These are phyloP conservation scores for Picochlorum sp. DNA, from an alignment of 139 green algal genomes.

Conservation along the genomic window DNA sequence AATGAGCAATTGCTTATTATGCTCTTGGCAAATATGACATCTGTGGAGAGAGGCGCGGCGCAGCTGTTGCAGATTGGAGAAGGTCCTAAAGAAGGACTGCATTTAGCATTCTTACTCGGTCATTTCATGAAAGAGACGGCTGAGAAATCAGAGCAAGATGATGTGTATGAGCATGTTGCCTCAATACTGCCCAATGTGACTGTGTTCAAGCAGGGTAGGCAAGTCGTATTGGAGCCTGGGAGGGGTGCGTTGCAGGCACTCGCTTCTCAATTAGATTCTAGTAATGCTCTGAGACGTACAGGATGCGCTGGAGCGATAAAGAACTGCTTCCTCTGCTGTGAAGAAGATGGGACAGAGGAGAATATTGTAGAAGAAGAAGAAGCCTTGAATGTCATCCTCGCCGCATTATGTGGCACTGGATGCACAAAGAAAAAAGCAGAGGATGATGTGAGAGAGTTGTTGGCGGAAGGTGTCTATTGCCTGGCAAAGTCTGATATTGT, in stretches of 20 bases:
- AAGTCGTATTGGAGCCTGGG: constrained; percentile 62
- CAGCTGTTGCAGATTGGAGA: constrained; percentile 55
- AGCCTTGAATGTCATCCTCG: constrained; percentile 42
- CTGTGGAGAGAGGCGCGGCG: constrained; percentile 39
- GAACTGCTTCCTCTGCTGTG: constrained; percentile 47
- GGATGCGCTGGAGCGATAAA: constrained; percentile 43
- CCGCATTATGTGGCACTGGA: constrained; percentile 31
- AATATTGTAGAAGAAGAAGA: constrained; percentile 27
- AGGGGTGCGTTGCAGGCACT: constrained; percentile 49
- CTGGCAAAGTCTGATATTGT: constrained; percentile 34
- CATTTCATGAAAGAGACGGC: constrained; percentile 35
- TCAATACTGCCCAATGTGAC: constrained; percentile 66
- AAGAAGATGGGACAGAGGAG: constrained; percentile 38
- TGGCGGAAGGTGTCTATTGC: constrained; percentile 58
- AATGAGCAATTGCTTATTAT: constrained; percentile 54
- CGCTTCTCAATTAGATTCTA: constrained; percentile 34
- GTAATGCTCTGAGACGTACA: constrained; percentile 31
- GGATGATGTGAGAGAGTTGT: constrained; percentile 34
- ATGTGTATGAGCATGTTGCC: constrained; percentile 59
- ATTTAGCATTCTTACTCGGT: constrained; percentile 53
- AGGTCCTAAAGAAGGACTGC: constrained; percentile 40
- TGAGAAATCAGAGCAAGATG: constrained; percentile 9
- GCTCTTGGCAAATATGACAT: constrained; percentile 73
- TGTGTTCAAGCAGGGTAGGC: constrained; percentile 32
- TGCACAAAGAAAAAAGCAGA: constrained; percentile 23